phyloP scores from a whole-genome alignment of 2,329 filamentous ascomycete species.

The Pestalotiopsis sp. region DNA sequence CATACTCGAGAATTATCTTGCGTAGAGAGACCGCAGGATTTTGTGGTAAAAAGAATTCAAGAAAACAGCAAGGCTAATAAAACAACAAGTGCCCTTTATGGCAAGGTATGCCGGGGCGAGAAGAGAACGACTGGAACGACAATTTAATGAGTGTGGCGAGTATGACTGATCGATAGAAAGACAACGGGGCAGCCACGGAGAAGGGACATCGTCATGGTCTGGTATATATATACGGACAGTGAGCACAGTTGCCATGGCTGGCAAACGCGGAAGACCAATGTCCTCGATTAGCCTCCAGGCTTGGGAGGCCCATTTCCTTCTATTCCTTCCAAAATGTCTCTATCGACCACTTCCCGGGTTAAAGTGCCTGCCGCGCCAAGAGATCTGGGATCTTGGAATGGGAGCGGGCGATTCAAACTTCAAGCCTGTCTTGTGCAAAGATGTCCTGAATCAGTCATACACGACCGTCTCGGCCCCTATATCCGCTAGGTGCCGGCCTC shows the following conservation, averaged over 20 bases:
- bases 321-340: no score
- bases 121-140: background rate
- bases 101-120: background rate
- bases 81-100: background rate
- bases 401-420: no score
- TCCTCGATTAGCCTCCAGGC: background rate
- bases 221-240: background rate
- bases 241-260: no score
- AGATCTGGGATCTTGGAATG: no score
- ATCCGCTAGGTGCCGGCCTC: background rate
- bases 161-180: background rate
- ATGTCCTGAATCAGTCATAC: background rate
- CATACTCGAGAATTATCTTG: background rate
- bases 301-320: no score
- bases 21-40: no score
- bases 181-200: background rate
- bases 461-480: background rate
- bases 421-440: background rate
- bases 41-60: background rate
- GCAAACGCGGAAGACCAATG: background rate
- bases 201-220: background rate
- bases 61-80: background rate
- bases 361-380: no score
- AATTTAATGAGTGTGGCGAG: background rate
- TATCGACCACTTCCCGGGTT: no score